phyloP scores from a whole-genome alignment of 495 filamentous ascomycete species.

The Penicillium atrosanguineum region DNA sequence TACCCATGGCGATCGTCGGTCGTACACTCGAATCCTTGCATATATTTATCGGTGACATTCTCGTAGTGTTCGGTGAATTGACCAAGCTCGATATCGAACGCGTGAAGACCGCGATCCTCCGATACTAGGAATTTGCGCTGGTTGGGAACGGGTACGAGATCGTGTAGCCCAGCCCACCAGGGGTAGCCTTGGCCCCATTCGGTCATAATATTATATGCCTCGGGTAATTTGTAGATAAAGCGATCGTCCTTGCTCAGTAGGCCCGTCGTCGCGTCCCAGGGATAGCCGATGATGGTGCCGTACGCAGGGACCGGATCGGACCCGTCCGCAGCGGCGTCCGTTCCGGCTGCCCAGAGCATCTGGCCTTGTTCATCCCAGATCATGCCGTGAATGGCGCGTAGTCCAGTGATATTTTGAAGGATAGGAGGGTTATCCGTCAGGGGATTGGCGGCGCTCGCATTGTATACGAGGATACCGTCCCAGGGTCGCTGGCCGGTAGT shows the following conservation, averaged over 20 bases:
- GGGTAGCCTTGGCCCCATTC: constrained; percentile 29
- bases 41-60: constrained; percentile 20
- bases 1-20: constrained; percentile 24
- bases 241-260: constrained; percentile 16
- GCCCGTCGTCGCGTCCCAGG: constrained; percentile 20
- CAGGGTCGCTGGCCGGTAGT: constrained; percentile 27
- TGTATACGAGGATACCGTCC: constrained; percentile 31
- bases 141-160: constrained; percentile 29
- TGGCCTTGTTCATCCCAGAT: constrained; percentile 31
- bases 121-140: constrained; percentile 27
- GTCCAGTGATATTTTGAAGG: constrained; percentile 28
- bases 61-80: constrained; percentile 12
- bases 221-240: constrained; percentile 11
- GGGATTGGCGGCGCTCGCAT: constrained; percentile 19
- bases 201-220: constrained; percentile 15
- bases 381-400: constrained; percentile 29
- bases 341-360: constrained; percentile 28
- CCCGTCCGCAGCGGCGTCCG: constrained; percentile 29
- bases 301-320: constrained; percentile 25
- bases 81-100: constrained; percentile 22
- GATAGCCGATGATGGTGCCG: constrained; percentile 23
- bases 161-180: constrained; percentile 31
- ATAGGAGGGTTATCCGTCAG: constrained; percentile 25
- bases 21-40: constrained; percentile 28
- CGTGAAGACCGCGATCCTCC: constrained; percentile 23